Conservation (phyloP, 1,139 yeast species). For the Sugiyamaella grinbergsii region DNA sequence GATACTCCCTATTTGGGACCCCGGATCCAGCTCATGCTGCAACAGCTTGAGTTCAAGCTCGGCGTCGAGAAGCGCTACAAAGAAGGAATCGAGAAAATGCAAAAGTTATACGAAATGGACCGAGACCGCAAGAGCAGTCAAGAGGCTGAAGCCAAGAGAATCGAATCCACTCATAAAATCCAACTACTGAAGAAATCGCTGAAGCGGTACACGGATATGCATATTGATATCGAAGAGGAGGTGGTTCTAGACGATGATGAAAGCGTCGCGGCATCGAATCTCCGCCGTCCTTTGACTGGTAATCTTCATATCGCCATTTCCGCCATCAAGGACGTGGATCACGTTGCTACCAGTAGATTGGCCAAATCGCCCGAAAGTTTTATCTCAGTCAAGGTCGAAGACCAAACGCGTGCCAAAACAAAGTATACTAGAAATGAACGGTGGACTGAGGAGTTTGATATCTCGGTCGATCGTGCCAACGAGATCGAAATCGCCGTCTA, state of each 20-base stretch:
- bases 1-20: slow-evolving; percentile 97
- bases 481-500: slow-evolving; percentile 87
- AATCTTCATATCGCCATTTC: slow-evolving; percentile 67
- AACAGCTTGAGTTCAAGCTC: slow-evolving; percentile 86
- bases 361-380: slow-evolving; percentile 79
- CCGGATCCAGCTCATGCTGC: slow-evolving; percentile 91
- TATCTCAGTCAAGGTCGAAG: slow-evolving; percentile 81
- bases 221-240: slow-evolving; percentile 65
- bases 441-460: slow-evolving; percentile 81
- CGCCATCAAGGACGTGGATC: slow-evolving; percentile 87
- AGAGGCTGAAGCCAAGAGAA: slow-evolving; percentile 85
- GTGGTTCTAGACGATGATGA: slow-evolving; percentile 46
- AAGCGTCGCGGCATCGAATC: slow-evolving; percentile 56
- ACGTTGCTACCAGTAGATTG: slow-evolving; percentile 69
- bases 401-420: slow-evolving; percentile 76
- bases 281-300: slow-evolving; percentile 83
- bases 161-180: slow-evolving; percentile 83
- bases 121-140: slow-evolving; percentile 85
- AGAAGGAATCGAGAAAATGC: slow-evolving; percentile 87
- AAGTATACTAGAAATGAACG: slow-evolving; percentile 73
- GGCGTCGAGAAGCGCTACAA: slow-evolving; percentile 93
- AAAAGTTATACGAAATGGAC: slow-evolving; percentile 81
- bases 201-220: slow-evolving; percentile 87
- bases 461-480: slow-evolving; percentile 85
- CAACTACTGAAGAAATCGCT: slow-evolving; percentile 80